These are phyloP conservation scores for Periconia digitata DNA, from an alignment of 2,329 filamentous ascomycete species.

Conservation along the genomic window DNA sequence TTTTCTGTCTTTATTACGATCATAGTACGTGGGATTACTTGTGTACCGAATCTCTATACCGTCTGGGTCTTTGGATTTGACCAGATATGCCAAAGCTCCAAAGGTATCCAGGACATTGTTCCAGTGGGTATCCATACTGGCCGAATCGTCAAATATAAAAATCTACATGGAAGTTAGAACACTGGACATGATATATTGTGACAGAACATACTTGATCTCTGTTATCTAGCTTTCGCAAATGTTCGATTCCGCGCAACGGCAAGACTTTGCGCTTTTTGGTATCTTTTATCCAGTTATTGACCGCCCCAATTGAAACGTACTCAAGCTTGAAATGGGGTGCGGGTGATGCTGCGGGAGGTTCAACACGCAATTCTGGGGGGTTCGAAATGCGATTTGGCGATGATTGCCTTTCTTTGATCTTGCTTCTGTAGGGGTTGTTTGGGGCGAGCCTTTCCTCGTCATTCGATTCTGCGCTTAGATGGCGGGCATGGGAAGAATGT, in stretches of 20 bases:
- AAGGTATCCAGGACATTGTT: slow-evolving; percentile 3
- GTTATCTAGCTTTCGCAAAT: slow-evolving; percentile 5
- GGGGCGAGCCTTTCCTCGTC: no score
- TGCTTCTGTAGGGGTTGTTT: no score
- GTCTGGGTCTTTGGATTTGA: slow-evolving; percentile 18
- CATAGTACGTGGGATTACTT: not conserved
- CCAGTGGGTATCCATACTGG: slow-evolving; percentile 14
- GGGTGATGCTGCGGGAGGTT: no score
- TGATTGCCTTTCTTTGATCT: no score
- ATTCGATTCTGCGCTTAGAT: no score
- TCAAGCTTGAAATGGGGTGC: no score
- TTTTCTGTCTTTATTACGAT: slow-evolving; percentile 1
- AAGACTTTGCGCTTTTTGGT: not conserved
- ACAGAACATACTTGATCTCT: slow-evolving; percentile 15
- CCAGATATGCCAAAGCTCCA: slow-evolving; percentile 13
- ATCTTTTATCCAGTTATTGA: not conserved
- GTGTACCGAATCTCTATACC: slow-evolving; percentile 22
- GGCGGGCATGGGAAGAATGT: no score
- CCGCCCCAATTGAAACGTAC: not conserved
- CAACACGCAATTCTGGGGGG: no score
- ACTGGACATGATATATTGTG: not conserved
- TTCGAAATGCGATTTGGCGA: no score
- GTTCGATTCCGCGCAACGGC: slow-evolving; percentile 3
- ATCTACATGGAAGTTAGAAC: slow-evolving; percentile 7
- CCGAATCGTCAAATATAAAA: slow-evolving; percentile 20